Base-by-base conservation (phyloP, 352 stramenopile species). In the Phytopythium mirpurense region DNA sequence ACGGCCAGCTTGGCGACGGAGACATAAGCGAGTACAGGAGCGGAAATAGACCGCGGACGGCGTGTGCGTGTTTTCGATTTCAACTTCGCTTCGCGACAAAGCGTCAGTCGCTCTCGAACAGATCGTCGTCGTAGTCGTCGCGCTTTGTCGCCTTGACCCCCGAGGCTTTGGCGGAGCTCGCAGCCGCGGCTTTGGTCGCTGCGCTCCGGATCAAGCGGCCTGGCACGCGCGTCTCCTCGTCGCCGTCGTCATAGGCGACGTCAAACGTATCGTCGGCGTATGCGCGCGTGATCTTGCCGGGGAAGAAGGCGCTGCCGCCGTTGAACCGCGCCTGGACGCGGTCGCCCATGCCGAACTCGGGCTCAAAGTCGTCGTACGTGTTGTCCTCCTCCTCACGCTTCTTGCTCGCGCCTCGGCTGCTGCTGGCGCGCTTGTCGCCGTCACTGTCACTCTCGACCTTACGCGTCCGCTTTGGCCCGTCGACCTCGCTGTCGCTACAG, bases 181-280 rank as follows among this genome's bases (percentile, higher is more conserved):
- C 45, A n/a, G 21, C 26, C 18, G 41, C 29, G 2, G 31, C 26
- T 31, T 34, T 36, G 7, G 48, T 26, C 16, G 52, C 32, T 18
- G 62, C 10, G 0, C 44, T 35, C 2, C 77, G 75, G 27, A 90
- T 83, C 0, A 88, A 53, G 5, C 62, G 51, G 40, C 62, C 31
- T 15, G 64, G 55, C 8, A 93, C 79, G 24, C 70, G 74, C 14
- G 62, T 60, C 56, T 93, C 80, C 18, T 80, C 57, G 49, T 93
- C 78, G 15, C 80, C 78, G 50, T 93, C 80, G 54, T 90, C 77
- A 63, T 90, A 93, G 10, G 58, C 52, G 35, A 93, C 67, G 61
- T 90, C 78, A 40, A 60, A 85, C 26, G 65, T 63, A 14, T 71
- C 68, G 26, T 91, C 75, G n/a, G 63, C 51, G 43, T 78, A 62